Base-by-base conservation (phyloP, 108 stramenopile genomes). In the Schizochytrium sp. region DNA sequence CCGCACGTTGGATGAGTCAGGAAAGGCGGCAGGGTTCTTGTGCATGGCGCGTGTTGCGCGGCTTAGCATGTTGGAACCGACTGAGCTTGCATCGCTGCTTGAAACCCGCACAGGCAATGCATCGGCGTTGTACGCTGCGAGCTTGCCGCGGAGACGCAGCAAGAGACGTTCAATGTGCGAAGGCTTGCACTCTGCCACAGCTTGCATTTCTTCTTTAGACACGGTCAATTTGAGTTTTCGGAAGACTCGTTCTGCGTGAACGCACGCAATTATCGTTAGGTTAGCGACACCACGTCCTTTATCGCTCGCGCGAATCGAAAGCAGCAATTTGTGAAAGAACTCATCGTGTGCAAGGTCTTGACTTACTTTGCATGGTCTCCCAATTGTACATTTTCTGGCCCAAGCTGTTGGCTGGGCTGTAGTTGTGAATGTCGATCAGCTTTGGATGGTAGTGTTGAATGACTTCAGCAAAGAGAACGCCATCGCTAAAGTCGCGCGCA, bases 391-490 rank as follows among this genome's bases (percentile, higher is more conserved):
- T 28, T 87, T 95, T 95, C 88, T 94, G 94, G 14, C 45, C 59
- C 47, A 92, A 57, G 23, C 90, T 57, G 60, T 94, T 94, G 4
- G 95, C 94, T 3, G 94, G 87, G 4, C 90, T 43, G 88, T 95
- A 95, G 88, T 95, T 95, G 89, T 95, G 95, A 18, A 95, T 60
- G 57, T 95, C 93, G 2, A 95, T 94, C 4, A 95, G 88, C 43
- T 91, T 87, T 8, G 95, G 95, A 72, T 94, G 94, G 89, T 94
- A 95, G 91, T 92, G 91, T 19, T 88, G 76, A 44, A 94, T 87
- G 47, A 95, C 94, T 91, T 95, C 95, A 1, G 95, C 95, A 1
- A 93, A 89, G 44, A 95, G 87, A 14, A 93, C 89, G 18, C 93
- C 94, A 87, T 95, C 95, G 60, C 92, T 92, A 90, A 95, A 95